phyloP scores from a whole-genome alignment of 805 yeast genomes.

The Ogataea trehalophila region DNA sequence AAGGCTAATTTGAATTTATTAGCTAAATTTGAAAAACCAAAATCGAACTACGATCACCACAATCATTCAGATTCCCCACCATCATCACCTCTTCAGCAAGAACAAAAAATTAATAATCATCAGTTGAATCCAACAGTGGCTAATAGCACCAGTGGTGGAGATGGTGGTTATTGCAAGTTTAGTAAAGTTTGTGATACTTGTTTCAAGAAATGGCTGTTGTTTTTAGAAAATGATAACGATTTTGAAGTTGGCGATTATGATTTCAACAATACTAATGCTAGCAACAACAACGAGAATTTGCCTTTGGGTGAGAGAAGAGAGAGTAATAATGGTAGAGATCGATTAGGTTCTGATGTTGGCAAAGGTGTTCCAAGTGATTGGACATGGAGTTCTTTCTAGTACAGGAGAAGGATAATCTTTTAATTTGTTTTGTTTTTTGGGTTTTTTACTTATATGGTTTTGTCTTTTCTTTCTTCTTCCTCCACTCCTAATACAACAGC shows the following conservation, averaged over 20 bases:
- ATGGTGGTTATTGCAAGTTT: constrained; percentile 18
- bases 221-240: constrained; percentile 22
- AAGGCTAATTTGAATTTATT: constrained; percentile 30
- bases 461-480: neutral
- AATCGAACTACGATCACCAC: neutral
- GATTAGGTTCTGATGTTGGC: constrained; percentile 32
- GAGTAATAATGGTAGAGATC: constrained; percentile 8
- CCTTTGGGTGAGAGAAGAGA: neutral
- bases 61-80: neutral
- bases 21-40: constrained; percentile 32
- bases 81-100: constrained; percentile 1
- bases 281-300: neutral
- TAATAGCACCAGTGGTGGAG: neutral
- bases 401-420: too few relatives aligned
- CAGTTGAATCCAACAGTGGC: neutral
- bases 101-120: neutral
- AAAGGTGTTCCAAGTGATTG: constrained; percentile 39
- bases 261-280: neutral
- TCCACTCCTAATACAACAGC: neutral
- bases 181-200: constrained; percentile 28
- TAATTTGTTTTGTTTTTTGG: neutral
- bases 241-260: constrained; percentile 18
- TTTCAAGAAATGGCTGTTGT: constrained; percentile 21
- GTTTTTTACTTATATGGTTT: neutral
- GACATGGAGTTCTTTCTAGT: constrained; percentile 44